Percentiles rank a stretch among this genome's conserved stretches.
These are phyloP conservation scores for Schizosaccharomyces cryophilus DNA, from an alignment of 805 yeast species.

Conservation along the genomic window DNA sequence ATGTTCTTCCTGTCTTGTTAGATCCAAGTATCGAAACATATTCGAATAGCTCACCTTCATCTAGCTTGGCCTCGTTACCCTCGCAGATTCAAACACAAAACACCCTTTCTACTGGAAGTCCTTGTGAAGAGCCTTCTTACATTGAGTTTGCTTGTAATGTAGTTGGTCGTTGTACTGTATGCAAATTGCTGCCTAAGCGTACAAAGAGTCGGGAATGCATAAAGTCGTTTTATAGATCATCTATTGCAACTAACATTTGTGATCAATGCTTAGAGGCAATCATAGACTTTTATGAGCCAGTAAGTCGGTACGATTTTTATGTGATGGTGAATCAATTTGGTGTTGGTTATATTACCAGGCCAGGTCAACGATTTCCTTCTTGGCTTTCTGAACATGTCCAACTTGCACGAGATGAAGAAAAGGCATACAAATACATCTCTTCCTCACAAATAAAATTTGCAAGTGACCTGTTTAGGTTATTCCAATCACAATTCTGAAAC, in stretches of 20 bases:
- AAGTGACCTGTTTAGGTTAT: background rate
- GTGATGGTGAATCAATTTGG: background rate
- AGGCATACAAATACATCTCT: background rate
- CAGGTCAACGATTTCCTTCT: background rate
- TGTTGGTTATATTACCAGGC: background rate
- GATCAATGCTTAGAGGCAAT: background rate
- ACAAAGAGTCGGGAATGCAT: background rate
- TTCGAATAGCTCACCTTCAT: background rate
- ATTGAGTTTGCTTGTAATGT: background rate
- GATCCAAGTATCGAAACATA: background rate
- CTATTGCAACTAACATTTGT: background rate
- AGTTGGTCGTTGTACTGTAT: background rate
- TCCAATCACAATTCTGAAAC: background rate
- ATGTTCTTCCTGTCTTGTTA: background rate
- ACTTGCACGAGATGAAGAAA: background rate
- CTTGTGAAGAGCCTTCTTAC: background rate
- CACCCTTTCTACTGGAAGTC: no score
- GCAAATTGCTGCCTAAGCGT: background rate
- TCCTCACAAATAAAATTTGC: background rate
- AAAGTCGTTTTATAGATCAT: background rate
- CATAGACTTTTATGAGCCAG: background rate
- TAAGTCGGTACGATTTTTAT: background rate
- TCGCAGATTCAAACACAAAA: background rate
- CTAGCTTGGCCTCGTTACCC: background rate
- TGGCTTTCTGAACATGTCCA: background rate